Percentiles rank a stretch among this genome's conserved stretches.
Evolutionary conservation across 345 rosid genomes (phyloP).

Genomic region (Laguncularia racemosa): DNA sequence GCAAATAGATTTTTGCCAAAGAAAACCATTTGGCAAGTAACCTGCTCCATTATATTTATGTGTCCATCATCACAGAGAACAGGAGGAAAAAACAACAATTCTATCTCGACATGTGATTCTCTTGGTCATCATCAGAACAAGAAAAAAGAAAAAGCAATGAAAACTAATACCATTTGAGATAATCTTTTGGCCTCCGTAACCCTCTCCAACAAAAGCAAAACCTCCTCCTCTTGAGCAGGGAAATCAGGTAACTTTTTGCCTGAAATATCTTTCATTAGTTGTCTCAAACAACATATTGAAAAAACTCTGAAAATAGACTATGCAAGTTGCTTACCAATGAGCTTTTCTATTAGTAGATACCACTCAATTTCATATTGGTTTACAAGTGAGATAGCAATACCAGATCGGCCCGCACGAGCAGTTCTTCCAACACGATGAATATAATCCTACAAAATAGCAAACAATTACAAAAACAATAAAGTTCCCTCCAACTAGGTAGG

Average conservation of each 20-base stretch:
- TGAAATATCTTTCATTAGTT: constrained; percentile 15
- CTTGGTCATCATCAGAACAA: background rate
- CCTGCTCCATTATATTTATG: background rate
- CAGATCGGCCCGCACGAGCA: constrained; percentile 98
- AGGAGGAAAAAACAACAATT: too few relatives aligned
- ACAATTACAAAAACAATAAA: background rate
- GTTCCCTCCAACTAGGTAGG: background rate
- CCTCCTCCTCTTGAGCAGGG: constrained; percentile 76
- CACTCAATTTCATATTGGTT: constrained; percentile 91
- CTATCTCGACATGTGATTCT: too few relatives aligned
- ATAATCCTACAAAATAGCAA: constrained; percentile 52
- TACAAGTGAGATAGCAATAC: constrained; percentile 83
- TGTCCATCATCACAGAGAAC: too few relatives aligned
- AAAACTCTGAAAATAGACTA: background rate
- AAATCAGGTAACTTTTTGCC: constrained; percentile 68
- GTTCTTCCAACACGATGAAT: constrained; percentile 87
- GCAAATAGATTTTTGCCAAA: background rate
- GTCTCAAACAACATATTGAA: background rate
- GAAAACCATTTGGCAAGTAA: background rate
- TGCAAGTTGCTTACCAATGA: constrained; percentile 47
- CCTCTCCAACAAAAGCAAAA: constrained; percentile 53
- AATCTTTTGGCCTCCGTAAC: constrained; percentile 65
- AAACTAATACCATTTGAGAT: constrained; percentile 37
- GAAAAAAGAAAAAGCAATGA: background rate
- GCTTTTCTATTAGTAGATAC: constrained; percentile 83